Base-by-base conservation (phyloP, 371 early-diverging fungal species). In the Batrachochytrium dendrobatidis region DNA sequence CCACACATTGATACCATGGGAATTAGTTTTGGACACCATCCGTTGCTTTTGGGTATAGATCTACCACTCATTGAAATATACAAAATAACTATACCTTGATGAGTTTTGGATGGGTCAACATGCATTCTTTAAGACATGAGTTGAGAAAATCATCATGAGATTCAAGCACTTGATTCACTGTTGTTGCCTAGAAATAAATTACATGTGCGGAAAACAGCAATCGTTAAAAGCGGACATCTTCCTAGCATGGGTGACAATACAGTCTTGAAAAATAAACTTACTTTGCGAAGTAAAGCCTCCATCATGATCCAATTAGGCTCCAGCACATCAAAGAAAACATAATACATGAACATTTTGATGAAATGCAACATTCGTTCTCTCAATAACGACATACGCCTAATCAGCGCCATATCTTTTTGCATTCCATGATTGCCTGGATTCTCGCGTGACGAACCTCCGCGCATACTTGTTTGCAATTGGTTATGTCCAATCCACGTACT, bases 291-390 rank as follows among this genome's bases (percentile, higher is more conserved):
- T 55, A 82, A 72, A 20, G 66, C 59, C 32, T 86, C 86, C 56
- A 97, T 69, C 28, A 66, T 63, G 25, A 64, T 63, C 89, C 91
- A 94, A 61, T 88, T 86, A 24, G 91, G 94, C 61, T 95, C 94
- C 25, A 97, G 62, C 3, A 92, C 94, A 64, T 94, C 94, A 53
- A 81, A 87, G 52, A 85, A 85, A 30, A 86, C 81, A 63, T 91
- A 93, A 65, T 88, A 87, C 51, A 88, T 71, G 65, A 92, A 83
- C 65, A 93, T 92, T 60, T 92, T 92, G 1, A 94, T 79, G 71
- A 89, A 89, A 18, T 83, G 77, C 31, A 92, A 66, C 87, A 94
- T 93, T 35, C 84, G 82, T 34, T 81, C 80, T 33, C 92, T 82
- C 24, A 91, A 66, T 3, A 83, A 75, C 59, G 78, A 83, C 20